Base-by-base conservation (phyloP, 352 stramenopile species). In the Pythium plurisporium region DNA sequence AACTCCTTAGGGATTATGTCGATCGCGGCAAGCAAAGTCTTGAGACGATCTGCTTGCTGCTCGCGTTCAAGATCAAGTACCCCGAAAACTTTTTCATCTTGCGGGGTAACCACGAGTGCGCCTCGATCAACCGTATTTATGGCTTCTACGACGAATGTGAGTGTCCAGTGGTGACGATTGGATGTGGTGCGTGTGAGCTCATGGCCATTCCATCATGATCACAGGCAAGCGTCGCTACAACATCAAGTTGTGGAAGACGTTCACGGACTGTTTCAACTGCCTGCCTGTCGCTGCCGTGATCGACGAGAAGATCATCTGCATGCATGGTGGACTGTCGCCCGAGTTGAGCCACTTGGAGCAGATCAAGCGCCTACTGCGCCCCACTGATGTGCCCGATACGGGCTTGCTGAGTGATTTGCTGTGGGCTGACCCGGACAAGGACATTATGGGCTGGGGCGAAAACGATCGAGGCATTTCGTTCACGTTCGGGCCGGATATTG, bases 241-340 rank as follows among this genome's bases (percentile, higher is more conserved):
- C 67, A 96, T 96, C 25, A 99, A 98, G 55, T 89, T 99, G 19
- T 99, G 97, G 97, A 98, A 99, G 68, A 89, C 94, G 22, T 98
- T 98, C 59, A 98, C 93, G 12, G 89, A 97, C 65, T 87, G 89
- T 45, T 72, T 96, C 47, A 69, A 69, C 54, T 92, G 78, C 51
- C 69, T 99, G 17, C 96, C 97, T 2, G 95, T 99, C 26, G 95
- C 96, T 4, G 97, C 97, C 0, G 95, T 99, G 47, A 96, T 99
- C 43, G 97, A 99, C 64, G 97, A 99, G 63, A 98, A 99, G 73
- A 99, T 99, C 63, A 98, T 99, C 63, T 99, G 97, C 73, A 98
- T 99, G 75, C 97, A 99, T 70, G 97, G 97, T 29, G 94, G 95
- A 8, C 70, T 98, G 19, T 98, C 88, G 52, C 97, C 97, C 4